These are phyloP conservation scores for Diaporthe australafricana DNA, from an alignment of 2,329 filamentous ascomycete genomes.

Conservation along the genomic window DNA sequence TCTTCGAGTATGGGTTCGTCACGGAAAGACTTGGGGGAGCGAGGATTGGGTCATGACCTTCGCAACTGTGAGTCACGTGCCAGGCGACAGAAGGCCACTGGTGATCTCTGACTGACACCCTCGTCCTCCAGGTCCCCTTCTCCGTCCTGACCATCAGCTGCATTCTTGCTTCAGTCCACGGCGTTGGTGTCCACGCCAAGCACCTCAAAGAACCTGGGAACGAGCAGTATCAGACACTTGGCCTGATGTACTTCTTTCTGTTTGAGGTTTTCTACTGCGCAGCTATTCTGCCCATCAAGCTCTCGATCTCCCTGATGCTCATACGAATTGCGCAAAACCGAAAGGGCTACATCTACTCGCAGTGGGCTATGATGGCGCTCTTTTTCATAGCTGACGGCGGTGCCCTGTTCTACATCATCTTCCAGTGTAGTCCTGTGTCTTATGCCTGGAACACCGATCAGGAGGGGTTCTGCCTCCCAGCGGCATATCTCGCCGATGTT, in stretches of 20 bases:
- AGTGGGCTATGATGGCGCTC: constrained; percentile 35
- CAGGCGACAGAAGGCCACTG: not conserved
- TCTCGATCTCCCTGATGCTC: constrained; percentile 36
- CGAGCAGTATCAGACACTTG: constrained; percentile 25
- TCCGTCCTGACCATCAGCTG: constrained; percentile 31
- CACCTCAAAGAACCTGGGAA: constrained; percentile 26
- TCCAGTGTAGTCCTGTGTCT: constrained; percentile 34
- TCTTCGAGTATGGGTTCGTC: constrained; percentile 30
- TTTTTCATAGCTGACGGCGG: constrained; percentile 35
- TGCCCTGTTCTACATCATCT: constrained; percentile 34
- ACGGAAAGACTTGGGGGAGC: constrained; percentile 31
- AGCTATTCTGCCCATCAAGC: constrained; percentile 35
- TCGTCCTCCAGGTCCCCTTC: constrained; percentile 22
- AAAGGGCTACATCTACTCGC: constrained; percentile 29
- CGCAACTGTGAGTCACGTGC: constrained; percentile 21
- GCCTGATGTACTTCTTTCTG: constrained; percentile 37
- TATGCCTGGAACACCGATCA: constrained; percentile 36
- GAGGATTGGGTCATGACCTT: constrained; percentile 34
- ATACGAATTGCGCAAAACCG: constrained; percentile 37
- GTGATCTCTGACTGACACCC: not conserved
- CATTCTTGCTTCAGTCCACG: constrained; percentile 30
- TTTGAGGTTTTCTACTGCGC: constrained; percentile 38
- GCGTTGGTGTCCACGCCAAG: constrained; percentile 27
- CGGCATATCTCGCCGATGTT: constrained; percentile 31
- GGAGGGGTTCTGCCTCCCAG: constrained; percentile 27